Base-by-base conservation (phyloP, 2,329 filamentous ascomycete genomes). In the Fusarium coicis region DNA sequence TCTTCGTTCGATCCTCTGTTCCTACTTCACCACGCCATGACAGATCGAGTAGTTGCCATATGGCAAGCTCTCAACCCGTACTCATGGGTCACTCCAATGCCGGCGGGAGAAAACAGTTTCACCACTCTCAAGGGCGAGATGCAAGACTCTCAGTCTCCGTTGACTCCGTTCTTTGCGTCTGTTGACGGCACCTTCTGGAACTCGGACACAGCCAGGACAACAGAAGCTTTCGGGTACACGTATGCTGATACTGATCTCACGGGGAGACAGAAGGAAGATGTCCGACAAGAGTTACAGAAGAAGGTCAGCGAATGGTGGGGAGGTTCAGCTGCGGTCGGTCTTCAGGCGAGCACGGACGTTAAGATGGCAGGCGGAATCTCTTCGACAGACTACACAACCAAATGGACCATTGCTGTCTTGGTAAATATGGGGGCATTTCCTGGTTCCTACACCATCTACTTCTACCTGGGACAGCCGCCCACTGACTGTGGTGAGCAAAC, bases 1-100 rank as follows among this genome's bases (percentile, higher is more conserved):
- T 93, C 93, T 4, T 89, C 92, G 0, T 97, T 94, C 78, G 94
- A 97, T 78, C 93, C 93, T 0, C 83, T 93, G 18, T 95, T 96
- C 81, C 93, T 92, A 82, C 82, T 96, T 14, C 93, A 96, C 76
- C 93, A 96, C 76, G 84, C 86, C 70, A 95, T 93, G 81, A 88
- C 94, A 12, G 94, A 97, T 77, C 89, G 94, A 6, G 81, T 93
- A 34, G 89, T 94, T 70, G 89, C 93, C 37, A 87, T 97, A 68
- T 96, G 93, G 93, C 93, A 96, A 82, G 85, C 87, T 2, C 81
- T 96, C 19, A 88, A 96, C 72, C 92, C 92, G 1, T 83, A 89
- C 26, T 88, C 88, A 34, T 96, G 91, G 83, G 87, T 94, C 10
- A 82, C 85, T 28, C 87, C 91, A 2, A 86, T 88, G 68, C 74